Base-by-base conservation (phyloP, 805 yeast species). In the Diddensiella santjacobensis region DNA sequence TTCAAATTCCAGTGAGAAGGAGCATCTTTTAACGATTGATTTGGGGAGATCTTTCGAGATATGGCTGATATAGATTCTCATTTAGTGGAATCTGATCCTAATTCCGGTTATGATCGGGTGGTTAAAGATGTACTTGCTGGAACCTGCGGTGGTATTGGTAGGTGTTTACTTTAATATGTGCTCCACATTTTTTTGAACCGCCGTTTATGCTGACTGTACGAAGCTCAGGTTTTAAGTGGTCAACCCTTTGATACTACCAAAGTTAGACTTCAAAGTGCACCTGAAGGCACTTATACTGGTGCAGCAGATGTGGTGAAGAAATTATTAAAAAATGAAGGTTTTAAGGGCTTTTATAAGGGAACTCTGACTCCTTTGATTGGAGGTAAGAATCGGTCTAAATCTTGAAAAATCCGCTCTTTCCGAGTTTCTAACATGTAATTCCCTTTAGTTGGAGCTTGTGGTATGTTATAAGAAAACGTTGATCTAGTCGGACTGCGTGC, bases 241-340 rank as follows among this genome's bases (percentile, higher is more conserved):
- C 98, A 93, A 68, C 97, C 98, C 4, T 91, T 91, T 61, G 98
- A 90, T 65, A 87, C 96, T 6, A 87, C 93, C 40, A 91, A 91
- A 68, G 98, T 93, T 18, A 75, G 99, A 45, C 73, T 93, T 42
- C 98, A 93, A 63, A 83, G 95, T 1, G 88, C 90, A 1, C 81
- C 89, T 2, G 81, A 81, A 29, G 93, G 95, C 3, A 75, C 78
- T 15, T 86, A 84, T 59, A 68, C 67, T 18, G 87, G 89, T 1
- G 83, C 96, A 0, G 57, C 79, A 48, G 95, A 88, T 58, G 96
- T 88, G 8, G 81, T 89, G 18, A 77, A 77, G 61, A 75, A 80
- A 57, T 72, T 93, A 47, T 39, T 91, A 33, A 72, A 74, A 36
- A 81, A 85, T 49, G 99, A 93, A 67, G 99, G 99, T 1, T 77